These are phyloP conservation scores for Ananas comosus DNA, from an alignment of 176 grass and related monocot species.

Conservation along the genomic window DNA sequence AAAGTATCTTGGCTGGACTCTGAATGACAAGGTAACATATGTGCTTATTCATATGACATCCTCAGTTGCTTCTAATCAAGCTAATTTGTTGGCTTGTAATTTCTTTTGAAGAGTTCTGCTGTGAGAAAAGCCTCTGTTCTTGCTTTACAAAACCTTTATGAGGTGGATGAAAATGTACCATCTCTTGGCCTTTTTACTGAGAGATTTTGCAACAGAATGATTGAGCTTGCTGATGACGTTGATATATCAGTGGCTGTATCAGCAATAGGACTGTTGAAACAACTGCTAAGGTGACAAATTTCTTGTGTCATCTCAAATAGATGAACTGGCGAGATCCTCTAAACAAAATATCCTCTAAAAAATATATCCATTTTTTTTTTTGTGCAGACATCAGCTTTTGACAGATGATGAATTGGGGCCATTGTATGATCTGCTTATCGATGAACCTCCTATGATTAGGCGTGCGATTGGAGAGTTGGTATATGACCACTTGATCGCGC, in stretches of 20 bases:
- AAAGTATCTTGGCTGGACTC: conserved; percentile 98
- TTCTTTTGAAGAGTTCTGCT: conserved; percentile 59
- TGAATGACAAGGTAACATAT: conserved; percentile 87
- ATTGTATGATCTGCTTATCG: conserved; percentile 96
- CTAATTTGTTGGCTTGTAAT: conserved; percentile 13
- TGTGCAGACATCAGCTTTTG: conserved; percentile 91
- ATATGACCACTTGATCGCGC: conserved; percentile 93
- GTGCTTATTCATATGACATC: conserved; percentile 15
- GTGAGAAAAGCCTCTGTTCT: conserved; percentile 89
- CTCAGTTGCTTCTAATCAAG: conserved; percentile 10
- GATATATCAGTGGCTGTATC: conserved; percentile 96
- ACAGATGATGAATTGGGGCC: conserved; percentile 93
- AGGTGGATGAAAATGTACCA: conserved; percentile 81
- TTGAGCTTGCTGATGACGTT: conserved; percentile 96
- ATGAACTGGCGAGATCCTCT: too few relatives aligned
- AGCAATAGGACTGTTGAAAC: conserved; percentile 92
- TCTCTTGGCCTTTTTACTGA: conserved; percentile 84
- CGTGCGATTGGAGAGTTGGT: conserved; percentile 97
- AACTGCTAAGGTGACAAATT: conserved; percentile 59
- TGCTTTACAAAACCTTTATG: conserved; percentile 78
- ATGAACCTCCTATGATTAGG: conserved; percentile 95
- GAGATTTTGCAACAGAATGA: conserved; percentile 89
- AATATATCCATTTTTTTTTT: background rate
- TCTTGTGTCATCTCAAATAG: background rate
- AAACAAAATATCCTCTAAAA: too few relatives aligned